Conservation (phyloP, 176 grass and related monocot species). For the Melocanna baccifera region DNA sequence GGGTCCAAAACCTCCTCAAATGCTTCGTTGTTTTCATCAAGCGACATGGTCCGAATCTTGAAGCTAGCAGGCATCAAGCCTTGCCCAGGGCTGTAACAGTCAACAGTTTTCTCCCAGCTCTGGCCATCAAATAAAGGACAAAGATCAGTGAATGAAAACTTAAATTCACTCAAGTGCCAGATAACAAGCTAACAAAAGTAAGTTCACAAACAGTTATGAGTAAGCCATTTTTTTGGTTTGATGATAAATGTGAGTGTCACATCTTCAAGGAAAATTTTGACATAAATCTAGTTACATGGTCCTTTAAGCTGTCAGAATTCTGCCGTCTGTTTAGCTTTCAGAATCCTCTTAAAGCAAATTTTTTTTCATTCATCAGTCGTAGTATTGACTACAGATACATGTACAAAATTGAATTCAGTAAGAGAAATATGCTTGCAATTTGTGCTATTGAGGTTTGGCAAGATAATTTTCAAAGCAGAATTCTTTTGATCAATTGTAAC, state of each 20-base stretch:
- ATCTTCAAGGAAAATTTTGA: background rate
- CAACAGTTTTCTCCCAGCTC: conserved; percentile 93
- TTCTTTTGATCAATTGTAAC: background rate
- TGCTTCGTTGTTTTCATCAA: conserved; percentile 69
- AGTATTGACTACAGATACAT: background rate
- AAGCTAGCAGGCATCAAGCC: conserved; percentile 88
- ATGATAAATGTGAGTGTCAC: background rate
- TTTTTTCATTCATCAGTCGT: conserved; percentile 11
- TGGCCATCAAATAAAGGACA: conserved; percentile 43
- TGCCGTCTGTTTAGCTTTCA: conserved; percentile 4
- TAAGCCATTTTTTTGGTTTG: background rate
- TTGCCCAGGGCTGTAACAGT: conserved; percentile 85
- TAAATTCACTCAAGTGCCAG: background rate
- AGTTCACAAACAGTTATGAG: background rate
- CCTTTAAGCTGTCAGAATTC: background rate
- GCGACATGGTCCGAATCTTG: conserved; percentile 58
- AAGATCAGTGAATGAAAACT: background rate
- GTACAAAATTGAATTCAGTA: background rate
- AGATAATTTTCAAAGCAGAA: conserved; percentile 16
- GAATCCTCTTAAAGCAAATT: background rate
- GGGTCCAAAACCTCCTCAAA: conserved; percentile 79
- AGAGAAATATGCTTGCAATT: background rate
- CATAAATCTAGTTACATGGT: background rate
- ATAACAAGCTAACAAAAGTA: conserved; percentile 4
- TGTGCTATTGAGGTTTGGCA: background rate